These are phyloP conservation scores for Thermomucor indicae-seudaticae DNA, from an alignment of 371 early-diverging fungal genomes.

Conservation along the genomic window DNA sequence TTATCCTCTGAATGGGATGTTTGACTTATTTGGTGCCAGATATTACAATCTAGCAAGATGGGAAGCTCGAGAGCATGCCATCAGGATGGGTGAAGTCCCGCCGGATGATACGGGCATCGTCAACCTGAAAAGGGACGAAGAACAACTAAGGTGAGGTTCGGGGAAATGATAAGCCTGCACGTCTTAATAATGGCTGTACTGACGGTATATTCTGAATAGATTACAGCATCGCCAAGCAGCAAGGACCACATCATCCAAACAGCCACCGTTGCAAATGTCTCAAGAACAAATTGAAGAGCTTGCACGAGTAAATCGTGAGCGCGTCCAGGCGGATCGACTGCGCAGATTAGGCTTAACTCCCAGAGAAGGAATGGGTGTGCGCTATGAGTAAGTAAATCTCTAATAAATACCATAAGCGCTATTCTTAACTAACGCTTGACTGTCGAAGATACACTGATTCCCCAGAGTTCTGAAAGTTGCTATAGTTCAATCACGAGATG, in stretches of 20 bases:
- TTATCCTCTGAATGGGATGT: constrained; percentile 29
- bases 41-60: constrained; percentile 57
- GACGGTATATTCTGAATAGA: constrained; percentile 1
- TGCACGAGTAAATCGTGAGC: constrained; percentile 58
- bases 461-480: no score
- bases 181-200: background rate
- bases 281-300: constrained; percentile 61
- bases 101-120: constrained; percentile 9
- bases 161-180: background rate
- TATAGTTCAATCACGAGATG: no score
- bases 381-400: constrained; percentile 49
- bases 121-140: constrained; percentile 44
- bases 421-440: no score
- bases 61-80: constrained; percentile 53
- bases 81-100: constrained; percentile 51
- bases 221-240: constrained; percentile 18
- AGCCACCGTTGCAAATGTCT: constrained; percentile 37
- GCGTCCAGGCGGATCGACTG: constrained; percentile 64
- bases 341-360: constrained; percentile 60
- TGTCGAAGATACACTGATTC: no score
- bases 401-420: no score
- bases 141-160: constrained; percentile 32
- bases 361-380: constrained; percentile 45
- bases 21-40: constrained; percentile 17
- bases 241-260: constrained; percentile 14